phyloP scores from a whole-genome alignment of 1,284 basidiomycete species.

The Papiliotrema nemorosa region DNA sequence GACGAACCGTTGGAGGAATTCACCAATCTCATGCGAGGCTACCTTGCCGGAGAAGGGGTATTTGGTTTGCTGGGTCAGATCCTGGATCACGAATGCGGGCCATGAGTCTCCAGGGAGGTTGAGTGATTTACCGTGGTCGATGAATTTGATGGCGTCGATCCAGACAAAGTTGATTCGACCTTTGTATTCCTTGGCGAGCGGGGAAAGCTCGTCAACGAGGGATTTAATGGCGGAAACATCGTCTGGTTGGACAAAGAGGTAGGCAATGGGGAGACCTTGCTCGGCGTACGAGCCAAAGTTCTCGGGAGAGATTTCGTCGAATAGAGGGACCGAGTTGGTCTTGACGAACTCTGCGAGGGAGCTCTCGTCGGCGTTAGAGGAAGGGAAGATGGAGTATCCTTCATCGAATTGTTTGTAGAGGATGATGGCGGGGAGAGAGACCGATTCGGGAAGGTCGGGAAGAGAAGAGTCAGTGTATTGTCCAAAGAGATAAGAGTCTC shows the following conservation, averaged over 20 bases:
- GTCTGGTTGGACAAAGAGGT: conserved; percentile 86
- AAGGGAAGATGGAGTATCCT: conserved; percentile 64
- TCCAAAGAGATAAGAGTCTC: conserved; percentile 93
- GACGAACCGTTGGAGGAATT: conserved; percentile 65
- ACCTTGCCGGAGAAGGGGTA: conserved; percentile 69
- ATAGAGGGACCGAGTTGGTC: conserved; percentile 78
- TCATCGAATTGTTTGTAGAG: conserved; percentile 95
- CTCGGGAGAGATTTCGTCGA: conserved; percentile 91
- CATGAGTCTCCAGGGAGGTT: conserved; percentile 77
- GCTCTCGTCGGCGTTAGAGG: conserved; percentile 58
- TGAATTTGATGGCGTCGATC: conserved; percentile 95
- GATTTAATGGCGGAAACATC: conserved; percentile 58
- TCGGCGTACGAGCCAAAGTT: conserved; percentile 86
- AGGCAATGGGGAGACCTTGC: conserved; percentile 83
- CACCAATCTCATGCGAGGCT: conserved; percentile 54
- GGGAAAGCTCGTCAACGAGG: conserved; percentile 66
- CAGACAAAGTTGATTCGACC: conserved; percentile 94
- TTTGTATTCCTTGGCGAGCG: conserved; percentile 76
- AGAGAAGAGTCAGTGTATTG: conserved; percentile 67
- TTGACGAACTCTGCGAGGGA: conserved; percentile 74
- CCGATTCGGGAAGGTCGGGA: conserved; percentile 68
- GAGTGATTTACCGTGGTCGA: conserved; percentile 91
- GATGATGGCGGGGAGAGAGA: conserved; percentile 70
- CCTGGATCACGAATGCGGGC: conserved; percentile 93
- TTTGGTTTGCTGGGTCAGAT: conserved; percentile 78